Evolutionary conservation across 2,329 filamentous ascomycete genomes (phyloP).

Genomic region (Rhytidhysteron rufulum): DNA sequence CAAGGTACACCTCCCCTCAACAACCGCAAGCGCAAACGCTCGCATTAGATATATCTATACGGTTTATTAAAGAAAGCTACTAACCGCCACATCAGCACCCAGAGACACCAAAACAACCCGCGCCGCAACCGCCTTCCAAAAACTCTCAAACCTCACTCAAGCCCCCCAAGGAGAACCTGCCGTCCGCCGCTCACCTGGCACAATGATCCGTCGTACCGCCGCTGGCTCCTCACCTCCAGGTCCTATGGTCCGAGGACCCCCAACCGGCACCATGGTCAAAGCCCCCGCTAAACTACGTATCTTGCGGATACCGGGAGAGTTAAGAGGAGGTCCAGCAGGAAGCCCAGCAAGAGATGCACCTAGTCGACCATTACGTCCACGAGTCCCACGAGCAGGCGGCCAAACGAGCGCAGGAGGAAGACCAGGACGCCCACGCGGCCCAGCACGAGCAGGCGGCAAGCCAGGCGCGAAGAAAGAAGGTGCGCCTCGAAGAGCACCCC

Average conservation of each 20-base stretch:
- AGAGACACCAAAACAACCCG: conserved; percentile 22
- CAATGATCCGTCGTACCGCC: neutral
- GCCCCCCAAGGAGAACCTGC: conserved; percentile 14
- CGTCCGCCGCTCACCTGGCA: conserved; percentile 11
- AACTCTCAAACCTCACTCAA: conserved; percentile 21
- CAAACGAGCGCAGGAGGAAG: conserved; percentile 4
- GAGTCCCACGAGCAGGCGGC: conserved; percentile 1
- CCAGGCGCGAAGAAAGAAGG: neutral
- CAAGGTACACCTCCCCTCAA: neutral
- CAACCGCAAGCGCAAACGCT: neutral
- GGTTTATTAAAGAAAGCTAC: neutral
- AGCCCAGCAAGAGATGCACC: conserved; percentile 1
- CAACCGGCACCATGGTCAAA: conserved; percentile 20
- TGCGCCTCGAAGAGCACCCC: conserved; percentile 2
- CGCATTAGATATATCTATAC: neutral
- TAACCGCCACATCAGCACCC: neutral
- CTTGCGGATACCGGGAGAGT: conserved; percentile 5
- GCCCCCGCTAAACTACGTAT: conserved; percentile 25
- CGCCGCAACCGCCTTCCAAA: conserved; percentile 19
- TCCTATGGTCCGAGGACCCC: neutral
- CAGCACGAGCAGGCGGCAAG: neutral
- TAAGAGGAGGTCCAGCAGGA: conserved; percentile 4
- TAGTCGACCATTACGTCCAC: conserved; percentile 25
- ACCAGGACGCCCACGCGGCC: conserved; percentile 5
- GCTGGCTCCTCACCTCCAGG: neutral